Percentiles rank a stretch among this genome's conserved stretches.
Evolutionary conservation across 1,284 basidiomycete genomes (phyloP).

Genomic region (Trichosporon asahii): DNA sequence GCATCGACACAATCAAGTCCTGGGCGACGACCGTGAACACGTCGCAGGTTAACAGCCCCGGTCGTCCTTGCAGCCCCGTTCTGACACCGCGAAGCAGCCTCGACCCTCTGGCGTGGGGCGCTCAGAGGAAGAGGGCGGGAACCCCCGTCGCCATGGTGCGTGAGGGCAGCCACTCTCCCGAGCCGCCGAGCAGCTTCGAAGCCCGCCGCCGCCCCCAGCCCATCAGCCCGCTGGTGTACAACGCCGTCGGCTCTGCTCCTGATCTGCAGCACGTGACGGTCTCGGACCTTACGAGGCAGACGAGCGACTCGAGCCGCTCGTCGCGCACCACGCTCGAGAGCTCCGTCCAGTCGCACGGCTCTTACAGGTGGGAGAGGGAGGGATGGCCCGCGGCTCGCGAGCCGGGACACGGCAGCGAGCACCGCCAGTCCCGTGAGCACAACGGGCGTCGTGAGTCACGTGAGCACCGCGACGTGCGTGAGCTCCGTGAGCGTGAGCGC

Average conservation of each 20-base stretch:
- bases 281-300: background rate
- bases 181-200: background rate
- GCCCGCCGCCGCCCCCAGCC: background rate
- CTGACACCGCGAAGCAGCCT: background rate
- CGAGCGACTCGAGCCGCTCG: background rate
- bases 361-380: background rate
- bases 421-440: background rate
- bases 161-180: background rate
- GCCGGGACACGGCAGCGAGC: background rate
- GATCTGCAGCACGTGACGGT: background rate
- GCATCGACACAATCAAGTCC: constrained; percentile 8
- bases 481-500: background rate
- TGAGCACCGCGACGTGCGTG: background rate
- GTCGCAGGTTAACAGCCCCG: background rate
- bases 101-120: background rate
- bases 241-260: background rate
- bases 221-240: background rate
- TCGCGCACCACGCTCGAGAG: background rate
- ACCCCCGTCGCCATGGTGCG: background rate
- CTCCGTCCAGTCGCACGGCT: background rate
- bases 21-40: constrained; percentile 2
- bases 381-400: background rate
- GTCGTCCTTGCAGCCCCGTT: background rate
- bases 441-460: background rate
- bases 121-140: background rate